Percentiles rank a stretch among this genome's conserved stretches.
Evolutionary conservation across 2,329 filamentous ascomycete species (phyloP).

Genomic region (Curvularia spicifera): DNA sequence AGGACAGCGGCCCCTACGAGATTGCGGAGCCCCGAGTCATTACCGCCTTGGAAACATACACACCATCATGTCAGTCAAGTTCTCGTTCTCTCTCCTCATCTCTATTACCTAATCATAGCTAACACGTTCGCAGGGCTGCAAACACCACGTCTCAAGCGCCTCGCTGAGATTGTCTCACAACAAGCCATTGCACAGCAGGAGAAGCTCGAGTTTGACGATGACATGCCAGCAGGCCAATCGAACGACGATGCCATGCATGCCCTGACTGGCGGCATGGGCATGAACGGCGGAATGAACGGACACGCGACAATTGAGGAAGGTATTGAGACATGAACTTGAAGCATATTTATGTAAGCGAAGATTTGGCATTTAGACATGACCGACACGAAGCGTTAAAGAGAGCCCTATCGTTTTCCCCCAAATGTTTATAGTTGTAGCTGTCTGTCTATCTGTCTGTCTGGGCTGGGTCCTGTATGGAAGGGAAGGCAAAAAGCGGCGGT

Average conservation of each 20-base stretch:
- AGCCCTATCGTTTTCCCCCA: constrained; percentile 4
- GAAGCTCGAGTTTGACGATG: constrained; percentile 67
- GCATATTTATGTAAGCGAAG: constrained; percentile 16
- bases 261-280: constrained; percentile 19
- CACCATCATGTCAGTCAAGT: constrained; percentile 81
- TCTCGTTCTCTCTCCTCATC: background rate
- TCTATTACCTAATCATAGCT: constrained; percentile 21
- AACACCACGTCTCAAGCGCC: constrained; percentile 90
- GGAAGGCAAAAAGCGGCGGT: constrained; percentile 1
- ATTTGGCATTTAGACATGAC: constrained; percentile 21
- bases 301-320: constrained; percentile 29
- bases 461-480: constrained; percentile 9
- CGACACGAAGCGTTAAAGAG: constrained; percentile 9
- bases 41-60: constrained; percentile 96
- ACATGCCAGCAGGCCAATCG: constrained; percentile 23
- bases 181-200: constrained; percentile 97
- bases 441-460: constrained; percentile 7
- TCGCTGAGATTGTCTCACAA: constrained; percentile 97
- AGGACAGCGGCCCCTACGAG: constrained; percentile 97
- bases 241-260: constrained; percentile 32
- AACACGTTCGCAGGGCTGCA: constrained; percentile 73
- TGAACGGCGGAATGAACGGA: constrained; percentile 25
- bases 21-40: constrained; percentile 97
- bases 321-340: constrained; percentile 24
- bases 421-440: constrained; percentile 12